Conservation (phyloP, 306 rosid genomes). For the Hippophae gyantsensis region DNA sequence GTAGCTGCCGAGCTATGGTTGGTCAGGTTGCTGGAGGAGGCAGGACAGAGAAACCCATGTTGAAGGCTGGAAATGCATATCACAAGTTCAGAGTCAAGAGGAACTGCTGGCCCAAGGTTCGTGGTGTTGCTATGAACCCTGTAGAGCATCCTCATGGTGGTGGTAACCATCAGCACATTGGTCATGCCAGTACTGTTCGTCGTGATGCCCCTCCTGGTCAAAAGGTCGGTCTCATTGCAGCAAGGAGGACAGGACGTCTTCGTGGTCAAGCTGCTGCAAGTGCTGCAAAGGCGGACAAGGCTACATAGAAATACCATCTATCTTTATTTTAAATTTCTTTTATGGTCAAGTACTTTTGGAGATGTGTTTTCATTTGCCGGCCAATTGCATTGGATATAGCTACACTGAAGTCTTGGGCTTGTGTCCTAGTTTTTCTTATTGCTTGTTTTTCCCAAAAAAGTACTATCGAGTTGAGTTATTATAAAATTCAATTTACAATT, state of each 20-base stretch:
- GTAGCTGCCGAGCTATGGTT: conserved; percentile 8
- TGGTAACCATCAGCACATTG: conserved; percentile 16
- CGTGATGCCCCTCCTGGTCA: conserved; percentile 11
- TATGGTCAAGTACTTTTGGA: too few relatives aligned
- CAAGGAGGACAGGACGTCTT: conserved; percentile 11
- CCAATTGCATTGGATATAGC: too few relatives aligned
- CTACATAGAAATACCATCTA: not conserved
- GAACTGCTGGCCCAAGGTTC: conserved; percentile 14
- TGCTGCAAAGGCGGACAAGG: not conserved
- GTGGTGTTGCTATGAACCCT: conserved; percentile 16
- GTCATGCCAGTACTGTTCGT: conserved; percentile 3
- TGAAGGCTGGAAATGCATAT: conserved; percentile 15
- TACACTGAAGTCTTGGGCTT: too few relatives aligned
- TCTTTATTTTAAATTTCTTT: too few relatives aligned
- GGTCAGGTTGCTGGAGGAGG: conserved; percentile 17
- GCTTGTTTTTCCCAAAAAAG: too few relatives aligned
- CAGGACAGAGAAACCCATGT: conserved; percentile 14
- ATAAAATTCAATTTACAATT: too few relatives aligned
- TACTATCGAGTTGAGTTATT: too few relatives aligned
- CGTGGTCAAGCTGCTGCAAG: conserved; percentile 6
- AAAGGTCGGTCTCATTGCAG: conserved; percentile 14
- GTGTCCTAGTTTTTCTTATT: too few relatives aligned
- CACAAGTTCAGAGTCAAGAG: conserved; percentile 16
- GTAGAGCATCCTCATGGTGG: conserved; percentile 15
- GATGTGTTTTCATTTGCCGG: too few relatives aligned